Percentiles rank a stretch among this genome's conserved stretches.
phyloP scores from a whole-genome alignment of 306 rosid species.

The Alnus glutinosa region DNA sequence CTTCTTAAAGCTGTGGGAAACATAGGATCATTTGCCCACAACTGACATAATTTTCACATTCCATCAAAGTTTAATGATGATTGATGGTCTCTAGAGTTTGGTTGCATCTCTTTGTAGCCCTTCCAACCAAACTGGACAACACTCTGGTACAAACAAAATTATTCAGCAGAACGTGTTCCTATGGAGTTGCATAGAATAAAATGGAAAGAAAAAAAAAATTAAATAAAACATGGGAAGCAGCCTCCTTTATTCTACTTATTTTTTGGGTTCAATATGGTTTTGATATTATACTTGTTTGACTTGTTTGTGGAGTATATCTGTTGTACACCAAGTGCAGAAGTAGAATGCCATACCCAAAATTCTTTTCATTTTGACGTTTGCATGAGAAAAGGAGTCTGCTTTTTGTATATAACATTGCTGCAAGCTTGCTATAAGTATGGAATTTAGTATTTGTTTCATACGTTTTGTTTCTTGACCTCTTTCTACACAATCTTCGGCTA shows the following conservation, averaged over 20 bases:
- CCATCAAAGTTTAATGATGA: neutral
- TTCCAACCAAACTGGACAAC: neutral
- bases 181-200: neutral
- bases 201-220: neutral
- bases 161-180: neutral
- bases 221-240: neutral
- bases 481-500: neutral
- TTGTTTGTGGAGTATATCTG: neutral
- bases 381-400: neutral
- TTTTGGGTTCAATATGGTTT: neutral
- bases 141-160: neutral
- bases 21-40: neutral
- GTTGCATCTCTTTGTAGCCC: neutral
- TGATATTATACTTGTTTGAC: neutral
- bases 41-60: neutral
- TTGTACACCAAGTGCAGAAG: neutral
- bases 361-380: neutral
- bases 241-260: neutral
- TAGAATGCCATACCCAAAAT: neutral
- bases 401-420: neutral
- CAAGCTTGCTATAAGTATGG: neutral
- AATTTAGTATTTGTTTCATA: neutral
- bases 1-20: neutral
- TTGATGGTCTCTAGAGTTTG: neutral
- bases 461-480: neutral